Base-by-base conservation (phyloP, 805 yeast species). In the Wickerhamomyces hampshirensis region DNA sequence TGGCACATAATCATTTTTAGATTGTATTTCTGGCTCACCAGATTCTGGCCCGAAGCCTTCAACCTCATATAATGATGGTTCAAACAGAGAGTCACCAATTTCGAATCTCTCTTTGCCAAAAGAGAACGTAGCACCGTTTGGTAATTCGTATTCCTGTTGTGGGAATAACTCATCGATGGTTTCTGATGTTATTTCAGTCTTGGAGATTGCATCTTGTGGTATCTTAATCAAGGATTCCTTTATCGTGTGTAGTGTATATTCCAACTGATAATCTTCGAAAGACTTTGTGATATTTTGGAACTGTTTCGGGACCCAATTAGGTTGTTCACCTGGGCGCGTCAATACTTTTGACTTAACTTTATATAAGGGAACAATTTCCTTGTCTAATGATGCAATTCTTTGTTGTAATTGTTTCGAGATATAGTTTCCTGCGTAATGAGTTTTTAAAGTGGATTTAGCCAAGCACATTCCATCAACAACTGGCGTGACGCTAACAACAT, bases 401-500 rank as follows among this genome's bases (percentile, higher is more conserved):
- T 68, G 73, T 24, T 47, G 44, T 17, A 80, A 58, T 44, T 77
- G 80, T 44, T 73, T 71, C 46, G 72, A 71, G 33, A 88, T 53
- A 48, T 69, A 86, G 35, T 63, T 66, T 9, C 97, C 96, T 1
- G 87, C 84, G 48, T 79, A 77, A 43, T 71, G 77, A 3, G 94
- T 85, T 50, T 77, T 78, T 63, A 70, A 74, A 12, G 78, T 83
- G 49, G 79, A 80, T 46, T 75, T 80, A 31, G 82, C 69, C 39
- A 84, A 62, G 31, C 87, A 80, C 60, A 82, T 75, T 17, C 94
- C 95, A 60, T 83, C 95, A 41, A 80, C 77, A 15, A 84, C 87
- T 2, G 89, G 95, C 5, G 93, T 81, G 1, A 80, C 89, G 42
- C 86, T 77, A 14, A 74, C 67, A 3, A 80, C 63, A 54, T 84